Evolutionary conservation across 2,329 filamentous ascomycete species (phyloP), one percentile per base, ranked within the genome.

Genomic region (Basipetospora chlamydospora): DNA sequence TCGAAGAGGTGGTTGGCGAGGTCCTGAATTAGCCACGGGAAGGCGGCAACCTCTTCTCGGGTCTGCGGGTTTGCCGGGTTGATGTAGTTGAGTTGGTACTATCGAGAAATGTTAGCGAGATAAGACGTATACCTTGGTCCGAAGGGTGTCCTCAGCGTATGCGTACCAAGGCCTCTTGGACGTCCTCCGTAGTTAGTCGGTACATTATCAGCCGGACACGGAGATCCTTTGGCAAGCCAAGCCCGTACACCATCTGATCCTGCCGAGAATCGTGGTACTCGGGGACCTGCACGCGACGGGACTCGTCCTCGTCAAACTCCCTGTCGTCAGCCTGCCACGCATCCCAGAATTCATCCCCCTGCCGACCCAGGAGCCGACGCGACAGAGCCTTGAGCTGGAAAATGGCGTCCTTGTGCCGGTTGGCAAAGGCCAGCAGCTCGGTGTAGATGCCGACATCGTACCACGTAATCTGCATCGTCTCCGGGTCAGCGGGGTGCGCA

Each of bases 391-490:
- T 90, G 10, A 92, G 63, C 42, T 79, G 72, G 20, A 56, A 56
- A 3, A 93, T 68, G 3, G 81, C 86, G 44, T 77, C 67, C 5
- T 64, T 56, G 47, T 77, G 80, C 37, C 72, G 66, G 26, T 69
- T 67, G 8, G 73, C 57, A 33, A 77, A 72, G 20, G 76, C 73
- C 42, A 87, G 76, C 13, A 96, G 66, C 48, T 95, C 85, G 26
- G 85, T 70, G 45, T 90, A 94, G 37, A 87, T 80, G 42, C 85
- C 81, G 28, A 92, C 64, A 52, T 96, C 81, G 37, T 80, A 77
- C 88, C 88, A 98, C 22, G 64, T 63, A 21, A 37, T 37, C 26
- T 31, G 16, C 29, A 11, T 12, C 37, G 67, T 63, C 5, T 56
- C 52, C 52, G 26, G 53, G 28, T 54, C 57, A 49, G 3, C 52